Evolutionary conservation across 768 basidiomycete species (phyloP), one percentile per base, ranked within the genome.

Genomic region (Arthromyces matolae): DNA sequence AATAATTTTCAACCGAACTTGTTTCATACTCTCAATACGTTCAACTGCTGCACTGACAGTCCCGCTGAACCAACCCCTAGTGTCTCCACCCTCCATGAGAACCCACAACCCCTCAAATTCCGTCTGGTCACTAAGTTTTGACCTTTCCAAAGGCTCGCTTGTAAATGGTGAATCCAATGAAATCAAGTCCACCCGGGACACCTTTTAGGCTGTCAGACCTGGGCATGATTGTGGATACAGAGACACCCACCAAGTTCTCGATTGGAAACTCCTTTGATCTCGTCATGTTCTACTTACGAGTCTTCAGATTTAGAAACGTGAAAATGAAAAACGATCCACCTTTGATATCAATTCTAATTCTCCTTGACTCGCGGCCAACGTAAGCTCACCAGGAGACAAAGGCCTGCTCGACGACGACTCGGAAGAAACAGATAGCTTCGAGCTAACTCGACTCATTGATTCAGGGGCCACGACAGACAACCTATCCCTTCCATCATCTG

Each of bases 141-240:
- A 20, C 31, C 41, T 23, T 4, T 60, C 62, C 19, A 55, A 31
- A 19, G 71, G 70, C 50, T 83, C 82, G 7, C 71, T 60, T 34
- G 79, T 67, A 65, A 84, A 84, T 3, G 87, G 84, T 1, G 84
- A 80, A 61, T 91, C 87, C 31, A 92, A 76, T 8, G 80, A 71
- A 51, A 91, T 89, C 38, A 91, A 76, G 66, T 90, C 85, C 48
- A 63, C 52, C 44, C 69, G 69, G 37, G 64, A 53, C 14, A 45
- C 58, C 72, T 68, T n/a, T 9, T 8, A 16, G 18, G 4, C 24
- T 27, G 29, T 52, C 45, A 45, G 18, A 22, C 2, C 42, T 13
- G n/a, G 19, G 10, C 16, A 9, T 25, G 8, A 31, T 20, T 20
- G 27, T 12, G 43, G 12, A 20, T 20, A 22, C 13, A 34, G 13